Conservation (phyloP, 106 monocot genomes). For the Allium fistulosum region DNA sequence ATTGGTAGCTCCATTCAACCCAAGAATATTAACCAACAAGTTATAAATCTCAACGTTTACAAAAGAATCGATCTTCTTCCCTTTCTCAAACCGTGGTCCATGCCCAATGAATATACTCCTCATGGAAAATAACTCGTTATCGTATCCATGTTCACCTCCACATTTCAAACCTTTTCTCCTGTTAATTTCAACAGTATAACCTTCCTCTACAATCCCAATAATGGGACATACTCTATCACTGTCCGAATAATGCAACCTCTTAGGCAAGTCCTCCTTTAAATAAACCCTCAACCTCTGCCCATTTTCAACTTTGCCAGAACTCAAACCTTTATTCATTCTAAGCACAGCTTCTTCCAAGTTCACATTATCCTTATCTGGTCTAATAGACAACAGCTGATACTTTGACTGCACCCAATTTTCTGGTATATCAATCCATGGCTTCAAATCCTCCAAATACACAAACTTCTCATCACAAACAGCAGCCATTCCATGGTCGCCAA, state of each 20-base stretch:
- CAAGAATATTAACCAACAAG: conserved; percentile 34
- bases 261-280: conserved; percentile 53
- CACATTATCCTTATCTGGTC: conserved; percentile 9
- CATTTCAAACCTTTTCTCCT: conserved; percentile 23
- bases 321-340: conserved; percentile 44
- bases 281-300: conserved; percentile 33
- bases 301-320: conserved; percentile 39
- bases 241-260: conserved; percentile 36
- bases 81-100: conserved; percentile 40
- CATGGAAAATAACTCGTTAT: conserved; percentile 51
- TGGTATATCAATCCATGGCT: conserved; percentile 31
- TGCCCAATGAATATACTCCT: conserved; percentile 49
- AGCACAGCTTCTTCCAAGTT: conserved; percentile 26
- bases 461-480: conserved; percentile 40
- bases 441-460: conserved; percentile 45
- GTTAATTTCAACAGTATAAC: conserved; percentile 31
- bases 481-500: conserved; percentile 71
- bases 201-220: conserved; percentile 45
- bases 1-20: conserved; percentile 38
- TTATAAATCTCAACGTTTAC: conserved; percentile 60
- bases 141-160: conserved; percentile 53
- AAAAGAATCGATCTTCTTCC: conserved; percentile 39
- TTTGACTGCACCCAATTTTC: conserved; percentile 21
- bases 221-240: conserved; percentile 46
- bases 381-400: conserved; percentile 34